These are phyloP conservation scores for Ogataea haglerorum DNA, from an alignment of 805 yeast genomes.

Conservation along the genomic window DNA sequence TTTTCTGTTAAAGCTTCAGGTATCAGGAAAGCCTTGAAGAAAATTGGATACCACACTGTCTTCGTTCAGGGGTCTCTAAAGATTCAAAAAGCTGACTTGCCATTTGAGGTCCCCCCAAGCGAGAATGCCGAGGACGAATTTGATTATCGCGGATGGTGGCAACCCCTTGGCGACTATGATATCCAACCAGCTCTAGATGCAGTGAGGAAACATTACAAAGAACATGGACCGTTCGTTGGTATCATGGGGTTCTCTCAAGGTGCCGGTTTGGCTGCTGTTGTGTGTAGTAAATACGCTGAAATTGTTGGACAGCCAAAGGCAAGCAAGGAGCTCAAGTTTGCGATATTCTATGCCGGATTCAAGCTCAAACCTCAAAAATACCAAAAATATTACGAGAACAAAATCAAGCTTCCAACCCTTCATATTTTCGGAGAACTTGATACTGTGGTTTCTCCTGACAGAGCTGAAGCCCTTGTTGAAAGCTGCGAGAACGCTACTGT, in stretches of 20 bases:
- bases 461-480: constrained; percentile 60
- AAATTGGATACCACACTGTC: constrained; percentile 62
- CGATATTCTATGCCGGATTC: constrained; percentile 69
- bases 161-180: constrained; percentile 38
- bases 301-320: constrained; percentile 47
- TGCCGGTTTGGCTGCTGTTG: constrained; percentile 76
- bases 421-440: constrained; percentile 87
- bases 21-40: constrained; percentile 68
- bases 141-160: constrained; percentile 69
- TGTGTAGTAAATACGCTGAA: constrained; percentile 56
- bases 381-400: constrained; percentile 29
- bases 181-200: constrained; percentile 45
- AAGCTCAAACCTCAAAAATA: constrained; percentile 28
- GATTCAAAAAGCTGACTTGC: constrained; percentile 67
- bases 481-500: constrained; percentile 47
- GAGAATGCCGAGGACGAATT: constrained; percentile 19
- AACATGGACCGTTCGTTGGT: constrained; percentile 83
- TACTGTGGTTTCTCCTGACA: constrained; percentile 73
- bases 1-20: constrained; percentile 91
- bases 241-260: constrained; percentile 93
- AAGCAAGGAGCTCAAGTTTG: constrained; percentile 54
- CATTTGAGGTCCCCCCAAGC: constrained; percentile 49
- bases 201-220: constrained; percentile 44
- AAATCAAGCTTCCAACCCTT: constrained; percentile 41
- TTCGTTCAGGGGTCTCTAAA: constrained; percentile 78